phyloP scores from a whole-genome alignment of 768 basidiomycete genomes.

The Pleurotus pulmonarius region DNA sequence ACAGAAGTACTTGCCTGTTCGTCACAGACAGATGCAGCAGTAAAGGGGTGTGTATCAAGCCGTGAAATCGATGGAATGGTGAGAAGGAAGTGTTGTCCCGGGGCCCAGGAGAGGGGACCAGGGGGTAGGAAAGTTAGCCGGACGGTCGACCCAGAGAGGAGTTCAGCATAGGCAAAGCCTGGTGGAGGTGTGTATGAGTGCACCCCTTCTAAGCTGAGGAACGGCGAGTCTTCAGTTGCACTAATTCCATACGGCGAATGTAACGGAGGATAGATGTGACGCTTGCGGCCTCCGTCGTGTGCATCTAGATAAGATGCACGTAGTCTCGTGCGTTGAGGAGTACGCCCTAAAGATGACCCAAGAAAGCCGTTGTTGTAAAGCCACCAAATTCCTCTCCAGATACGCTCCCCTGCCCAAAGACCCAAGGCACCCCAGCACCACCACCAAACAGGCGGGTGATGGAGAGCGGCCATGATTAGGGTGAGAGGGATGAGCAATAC shows the following conservation, averaged over 20 bases:
- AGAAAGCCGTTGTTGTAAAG: constrained; percentile 57
- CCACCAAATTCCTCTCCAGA: constrained; percentile 52
- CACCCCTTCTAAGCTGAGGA: background rate
- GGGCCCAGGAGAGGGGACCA: constrained; percentile 58
- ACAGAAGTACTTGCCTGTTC: constrained; percentile 36
- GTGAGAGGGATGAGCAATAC: constrained; percentile 60
- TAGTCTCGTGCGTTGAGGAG: background rate
- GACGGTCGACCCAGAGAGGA: constrained; percentile 67
- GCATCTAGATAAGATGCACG: background rate
- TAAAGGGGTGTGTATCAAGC: constrained; percentile 71
- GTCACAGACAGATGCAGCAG: constrained; percentile 59
- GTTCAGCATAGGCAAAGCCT: constrained; percentile 65
- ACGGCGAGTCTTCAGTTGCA: background rate
- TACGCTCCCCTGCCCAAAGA: constrained; percentile 62
- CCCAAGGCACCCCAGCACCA: constrained; percentile 66
- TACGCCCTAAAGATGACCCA: constrained; percentile 13
- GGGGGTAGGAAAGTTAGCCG: constrained; percentile 63
- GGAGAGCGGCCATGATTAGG: constrained; percentile 57
- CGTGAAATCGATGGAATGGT: constrained; percentile 60
- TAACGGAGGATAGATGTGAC: background rate
- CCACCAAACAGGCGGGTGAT: constrained; percentile 62
- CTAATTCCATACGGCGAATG: background rate
- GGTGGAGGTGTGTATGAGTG: constrained; percentile 46
- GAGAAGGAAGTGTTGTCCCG: constrained; percentile 78
- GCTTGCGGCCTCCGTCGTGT: background rate